Base-by-base conservation (phyloP, 1,284 basidiomycete genomes). In the Cutaneotrichosporon mucoides region DNA sequence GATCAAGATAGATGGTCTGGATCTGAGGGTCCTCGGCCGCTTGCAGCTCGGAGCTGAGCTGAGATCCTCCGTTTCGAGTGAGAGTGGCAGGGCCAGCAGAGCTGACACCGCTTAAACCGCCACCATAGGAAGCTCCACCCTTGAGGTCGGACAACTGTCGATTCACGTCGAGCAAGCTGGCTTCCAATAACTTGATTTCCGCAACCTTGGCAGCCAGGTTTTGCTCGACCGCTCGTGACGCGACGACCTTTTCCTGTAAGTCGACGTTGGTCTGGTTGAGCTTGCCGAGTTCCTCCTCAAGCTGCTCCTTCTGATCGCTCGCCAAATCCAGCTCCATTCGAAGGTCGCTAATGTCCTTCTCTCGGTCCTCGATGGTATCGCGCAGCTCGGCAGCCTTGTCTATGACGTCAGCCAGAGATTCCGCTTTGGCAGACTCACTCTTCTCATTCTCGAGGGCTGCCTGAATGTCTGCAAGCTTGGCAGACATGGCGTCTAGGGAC, bases 241-340 rank as follows among this genome's bases (percentile, higher is more conserved):
- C 15, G 16, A 33, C 79, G 34, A 90, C 77, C 74, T 89, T 89
- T 63, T 85, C 81, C 44, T 81, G 79, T 13, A 92, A 78, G 37
- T 93, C 90, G 1, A 79, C 76, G 65, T 91, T 92, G n/a, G 84
- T 80, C 64, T 85, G 83, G 71, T 87, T 84, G 57, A 92, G 73
- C 2, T 83, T 84, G 8, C 89, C 87, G 24, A 90, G 70, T 47
- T 84, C 82, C 47, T 90, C 88, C 16, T 38, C 37, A 1, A 51
- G 16, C 16, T 40, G 49, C 16, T 51, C 37, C 11, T 33, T 38
- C 38, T 51, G 37, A 10, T 51, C 49, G 16, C 37, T 12, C 6
- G 16, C 16, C 9, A 33, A 3, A 6, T 51, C 49, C 11, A 51
- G 38, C 16, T 51, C 49, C 49, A 41, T 51, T 8, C 49, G 49